phyloP scores from a whole-genome alignment of 768 basidiomycete genomes.

The Psilocybe azurescens region DNA sequence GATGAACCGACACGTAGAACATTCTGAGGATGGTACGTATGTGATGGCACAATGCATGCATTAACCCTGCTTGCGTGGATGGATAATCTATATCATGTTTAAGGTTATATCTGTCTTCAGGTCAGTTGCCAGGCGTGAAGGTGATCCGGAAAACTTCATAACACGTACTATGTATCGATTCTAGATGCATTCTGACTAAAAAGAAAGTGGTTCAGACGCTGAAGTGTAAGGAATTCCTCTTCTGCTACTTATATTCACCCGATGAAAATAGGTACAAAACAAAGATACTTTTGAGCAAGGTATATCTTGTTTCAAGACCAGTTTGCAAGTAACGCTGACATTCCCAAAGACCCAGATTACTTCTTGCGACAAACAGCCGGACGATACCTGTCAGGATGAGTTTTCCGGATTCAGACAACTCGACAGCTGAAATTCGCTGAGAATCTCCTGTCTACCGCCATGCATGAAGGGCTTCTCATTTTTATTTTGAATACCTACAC shows the following conservation, averaged over 20 bases:
- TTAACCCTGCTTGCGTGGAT: constrained; percentile 68
- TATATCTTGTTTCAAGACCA: too few relatives aligned
- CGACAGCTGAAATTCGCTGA: background rate
- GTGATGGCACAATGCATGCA: constrained; percentile 53
- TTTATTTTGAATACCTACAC: background rate
- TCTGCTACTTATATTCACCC: too few relatives aligned
- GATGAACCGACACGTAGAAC: too few relatives aligned
- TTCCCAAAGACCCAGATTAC: constrained; percentile 57
- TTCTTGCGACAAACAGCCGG: constrained; percentile 48
- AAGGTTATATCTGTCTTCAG: constrained; percentile 80
- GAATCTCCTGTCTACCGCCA: background rate
- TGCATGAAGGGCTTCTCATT: background rate
- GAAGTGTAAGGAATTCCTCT: too few relatives aligned
- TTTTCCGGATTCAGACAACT: too few relatives aligned
- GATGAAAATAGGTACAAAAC: too few relatives aligned
- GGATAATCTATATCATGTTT: constrained; percentile 57
- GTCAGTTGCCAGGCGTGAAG: constrained; percentile 76
- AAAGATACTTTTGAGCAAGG: too few relatives aligned
- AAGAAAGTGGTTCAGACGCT: too few relatives aligned
- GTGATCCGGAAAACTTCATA: constrained; percentile 70
- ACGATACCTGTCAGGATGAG: too few relatives aligned
- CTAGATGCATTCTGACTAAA: too few relatives aligned
- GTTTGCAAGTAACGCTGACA: too few relatives aligned
- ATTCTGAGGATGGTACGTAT: background rate
- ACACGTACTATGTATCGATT: too few relatives aligned